These are phyloP conservation scores for Aspergillus puulaauensis DNA, from an alignment of 2,329 filamentous ascomycete genomes.

Conservation along the genomic window DNA sequence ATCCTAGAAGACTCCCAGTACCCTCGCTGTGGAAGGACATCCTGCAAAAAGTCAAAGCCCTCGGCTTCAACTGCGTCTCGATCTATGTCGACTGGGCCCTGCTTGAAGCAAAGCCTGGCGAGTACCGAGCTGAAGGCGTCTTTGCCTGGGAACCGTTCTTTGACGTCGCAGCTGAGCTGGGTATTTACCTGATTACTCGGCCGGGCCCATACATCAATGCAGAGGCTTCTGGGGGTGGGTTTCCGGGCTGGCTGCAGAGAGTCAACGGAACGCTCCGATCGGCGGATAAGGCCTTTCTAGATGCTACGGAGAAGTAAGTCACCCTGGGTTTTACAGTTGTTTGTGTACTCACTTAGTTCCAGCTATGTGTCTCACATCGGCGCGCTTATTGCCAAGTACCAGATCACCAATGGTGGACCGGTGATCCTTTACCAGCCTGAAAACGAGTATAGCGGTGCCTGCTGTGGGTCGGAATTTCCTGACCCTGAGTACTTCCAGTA, in stretches of 20 bases:
- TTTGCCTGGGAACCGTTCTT: constrained; percentile 75
- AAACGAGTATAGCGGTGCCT: constrained; percentile 69
- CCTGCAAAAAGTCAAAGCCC: constrained; percentile 78
- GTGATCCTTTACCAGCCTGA: constrained; percentile 78
- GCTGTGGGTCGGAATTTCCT: constrained; percentile 56
- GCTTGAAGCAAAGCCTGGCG: constrained; percentile 69
- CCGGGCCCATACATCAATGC: constrained; percentile 78
- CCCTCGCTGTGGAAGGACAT: constrained; percentile 67
- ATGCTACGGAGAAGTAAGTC: constrained; percentile 63
- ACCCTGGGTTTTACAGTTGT: too few species aligned
- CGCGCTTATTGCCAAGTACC: constrained; percentile 67
- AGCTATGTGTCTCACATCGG: constrained; percentile 64
- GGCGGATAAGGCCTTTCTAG: constrained; percentile 59
- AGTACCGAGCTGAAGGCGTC: constrained; percentile 68
- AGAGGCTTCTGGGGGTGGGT: constrained; percentile 73
- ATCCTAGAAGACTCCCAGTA: constrained; percentile 54
- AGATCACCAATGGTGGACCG: constrained; percentile 80
- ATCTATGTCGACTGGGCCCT: constrained; percentile 81
- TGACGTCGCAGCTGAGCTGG: constrained; percentile 68
- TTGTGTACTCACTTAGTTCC: constrained; percentile 1
- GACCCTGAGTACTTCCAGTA: constrained; percentile 69
- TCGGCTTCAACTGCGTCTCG: constrained; percentile 76
- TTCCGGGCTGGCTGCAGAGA: constrained; percentile 75
- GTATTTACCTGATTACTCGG: constrained; percentile 72
- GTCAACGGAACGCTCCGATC: constrained; percentile 66